phyloP scores from a whole-genome alignment of 768 basidiomycete genomes.

The Lactarius evosmus region DNA sequence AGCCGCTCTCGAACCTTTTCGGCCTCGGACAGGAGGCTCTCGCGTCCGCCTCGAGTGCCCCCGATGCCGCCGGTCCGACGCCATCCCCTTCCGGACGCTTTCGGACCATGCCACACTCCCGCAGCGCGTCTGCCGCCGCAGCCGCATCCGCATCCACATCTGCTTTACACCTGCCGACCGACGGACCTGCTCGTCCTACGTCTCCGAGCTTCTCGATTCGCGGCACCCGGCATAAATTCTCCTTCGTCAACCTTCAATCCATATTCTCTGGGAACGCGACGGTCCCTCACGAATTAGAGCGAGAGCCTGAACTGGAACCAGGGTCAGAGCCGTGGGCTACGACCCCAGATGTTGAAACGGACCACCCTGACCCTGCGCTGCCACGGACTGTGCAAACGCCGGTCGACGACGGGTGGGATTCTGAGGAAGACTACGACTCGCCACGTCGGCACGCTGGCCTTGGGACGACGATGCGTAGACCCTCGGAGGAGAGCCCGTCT shows the following conservation, averaged over 20 bases:
- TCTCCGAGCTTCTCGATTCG: constrained; percentile 31
- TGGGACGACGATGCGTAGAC: neutral
- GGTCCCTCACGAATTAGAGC: constrained; percentile 9
- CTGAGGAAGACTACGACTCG: constrained; percentile 22
- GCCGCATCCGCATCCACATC: constrained; percentile 18
- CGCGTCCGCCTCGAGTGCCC: neutral
- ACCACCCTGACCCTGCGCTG: neutral
- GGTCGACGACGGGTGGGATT: constrained; percentile 21
- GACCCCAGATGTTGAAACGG: constrained; percentile 9
- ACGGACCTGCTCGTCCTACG: constrained; percentile 14
- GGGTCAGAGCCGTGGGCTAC: constrained; percentile 5
- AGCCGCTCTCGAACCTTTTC: constrained; percentile 34
- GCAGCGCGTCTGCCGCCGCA: constrained; percentile 11
- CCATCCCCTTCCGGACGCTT: constrained; percentile 7
- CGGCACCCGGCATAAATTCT: constrained; percentile 35
- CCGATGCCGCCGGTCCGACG: neutral
- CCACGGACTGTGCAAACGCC: constrained; percentile 10
- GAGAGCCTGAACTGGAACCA: constrained; percentile 14
- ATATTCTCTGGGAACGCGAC: constrained; percentile 31
- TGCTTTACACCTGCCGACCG: constrained; percentile 17
- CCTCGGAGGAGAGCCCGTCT: neutral
- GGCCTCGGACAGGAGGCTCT: constrained; percentile 25
- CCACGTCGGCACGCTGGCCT: constrained; percentile 16
- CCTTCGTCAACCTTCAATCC: constrained; percentile 36
- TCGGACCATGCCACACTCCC: constrained; percentile 19